Base-by-base conservation (phyloP, 2,329 filamentous ascomycete species). In the Fusarium papillatum region DNA sequence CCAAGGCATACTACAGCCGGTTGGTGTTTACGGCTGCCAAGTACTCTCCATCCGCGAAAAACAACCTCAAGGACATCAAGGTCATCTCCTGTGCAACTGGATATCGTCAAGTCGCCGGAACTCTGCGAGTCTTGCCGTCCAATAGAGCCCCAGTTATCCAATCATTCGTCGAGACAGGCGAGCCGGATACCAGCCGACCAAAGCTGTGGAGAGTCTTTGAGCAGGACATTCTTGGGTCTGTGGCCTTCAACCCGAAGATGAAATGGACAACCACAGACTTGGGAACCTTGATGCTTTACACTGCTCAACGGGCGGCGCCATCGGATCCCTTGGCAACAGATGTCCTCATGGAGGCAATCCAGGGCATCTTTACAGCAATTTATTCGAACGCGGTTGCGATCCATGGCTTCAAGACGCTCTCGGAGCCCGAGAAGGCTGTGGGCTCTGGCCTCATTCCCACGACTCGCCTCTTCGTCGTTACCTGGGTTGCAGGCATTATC, bases 1-100 rank as follows among this genome's bases (percentile, higher is more conserved):
- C 67, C 14, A 19, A 50, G 13, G 70, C 67, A 17, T 72, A 63
- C n/a, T 72, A 72, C 19, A 72, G 70, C 24, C 70, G 70, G 6
- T 39, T 72, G 5, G 63, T 72, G 4, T 70, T 72, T 34, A 70
- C 63, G 22, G 70, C 70, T 1, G 70, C 67, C 1, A 69, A 31
- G 14, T 72, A 72, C 34, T 72, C 70, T 11, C 34, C 70, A 29
- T 70, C 67, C 7, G 29, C 62, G 6, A 9, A 14, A 5, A 48
- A 66, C 55, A 62, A 41, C 4, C 55, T 72, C 5, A 64, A 72
- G 8, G 57, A 70, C 14, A 59, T 72, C 24, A 69, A 36, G 10
- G 63, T 72, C 43, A 72, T 72, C 16, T 70, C 70, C 2, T 72
- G 70, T 43, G 70, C 67, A 13, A 67, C 70, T 34, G 70, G 70